A percentile compares a stretch with the other conserved stretches of the same genome.
These are phyloP conservation scores for Cordyceps tenuipes DNA, from an alignment of 2,329 filamentous ascomycete genomes.

Conservation along the genomic window DNA sequence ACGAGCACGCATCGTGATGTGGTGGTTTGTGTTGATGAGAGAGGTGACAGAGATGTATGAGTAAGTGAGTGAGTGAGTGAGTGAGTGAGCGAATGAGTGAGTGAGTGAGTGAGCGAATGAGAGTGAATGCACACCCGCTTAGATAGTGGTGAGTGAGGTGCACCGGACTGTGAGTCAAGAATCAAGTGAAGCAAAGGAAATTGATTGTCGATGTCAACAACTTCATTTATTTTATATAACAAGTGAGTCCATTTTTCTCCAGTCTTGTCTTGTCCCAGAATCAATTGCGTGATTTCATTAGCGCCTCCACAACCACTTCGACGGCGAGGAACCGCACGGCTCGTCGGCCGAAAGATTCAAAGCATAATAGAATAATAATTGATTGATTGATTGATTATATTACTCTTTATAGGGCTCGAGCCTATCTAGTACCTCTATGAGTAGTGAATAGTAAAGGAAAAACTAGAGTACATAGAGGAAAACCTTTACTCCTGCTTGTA, in stretches of 20 bases:
- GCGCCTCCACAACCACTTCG: background rate
- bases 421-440: too few species aligned
- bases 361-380: too few species aligned
- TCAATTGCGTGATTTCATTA: slow-evolving; percentile 11
- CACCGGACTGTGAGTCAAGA: too few species aligned
- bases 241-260: slow-evolving; percentile 1
- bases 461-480: too few species aligned
- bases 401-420: too few species aligned
- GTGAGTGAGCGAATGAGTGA: background rate
- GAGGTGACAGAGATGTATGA: too few species aligned
- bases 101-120: too few species aligned
- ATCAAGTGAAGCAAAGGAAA: background rate
- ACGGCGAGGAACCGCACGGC: slow-evolving; percentile 5
- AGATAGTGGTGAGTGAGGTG: too few species aligned
- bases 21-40: background rate
- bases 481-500: too few species aligned
- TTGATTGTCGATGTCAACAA: background rate
- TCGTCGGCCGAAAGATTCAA: background rate
- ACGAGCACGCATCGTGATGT: background rate
- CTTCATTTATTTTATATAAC: background rate
- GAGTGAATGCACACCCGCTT: background rate
- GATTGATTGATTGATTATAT: too few species aligned
- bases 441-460: too few species aligned
- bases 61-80: background rate
- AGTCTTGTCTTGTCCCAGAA: background rate